Base-by-base conservation (phyloP, 345 rosid species). In the Lagerstroemia speciosa region DNA sequence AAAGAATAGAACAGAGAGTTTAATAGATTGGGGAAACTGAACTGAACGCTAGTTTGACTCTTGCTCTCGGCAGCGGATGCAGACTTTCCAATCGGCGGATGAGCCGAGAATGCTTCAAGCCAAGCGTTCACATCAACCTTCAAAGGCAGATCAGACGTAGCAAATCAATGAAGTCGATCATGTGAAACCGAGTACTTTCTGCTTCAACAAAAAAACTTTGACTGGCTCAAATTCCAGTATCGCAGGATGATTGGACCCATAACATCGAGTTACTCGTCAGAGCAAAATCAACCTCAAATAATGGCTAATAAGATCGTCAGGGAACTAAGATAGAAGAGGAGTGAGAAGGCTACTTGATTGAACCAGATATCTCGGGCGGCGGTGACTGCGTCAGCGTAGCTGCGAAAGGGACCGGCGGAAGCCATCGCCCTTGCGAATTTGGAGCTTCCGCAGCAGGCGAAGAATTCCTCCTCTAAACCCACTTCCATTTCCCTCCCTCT, bases 31-130 rank as follows among this genome's bases (percentile, higher is more conserved):
- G 46, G 63, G 33, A 26, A 32, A 70, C 79, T 65, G 30, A 81
- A 85, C 89, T 79, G 83, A 78, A 88, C 83, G 75, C 82, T 69
- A 72, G 83, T 64, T 4, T 83, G 43, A 17, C 72, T 52, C 33
- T 61, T 68, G 46, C 65, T 72, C 14, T 65, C 64, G 5, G 87
- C 74, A 36, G 85, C 67, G 10, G 84, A 60, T 29, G 92, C 76
- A 67, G 89, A 69, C 66, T 62, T 27, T 74, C 78, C 99, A 62
- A 94, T 94, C 87, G 75, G 88, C 76, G 96, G 99, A 77, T 94
- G 97, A 70, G 93, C 89, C 24, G 91, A 73, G 78, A 94, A 94
- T 5, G 96, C 98, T 78, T 91, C 84, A 46, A 94, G 85, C 98
- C 99, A 94, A 27, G 86, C 93, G 74, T 76, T 67, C 22, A 94